Evolutionary conservation across 805 yeast species (phyloP).

Genomic region (Candida vaughaniae): DNA sequence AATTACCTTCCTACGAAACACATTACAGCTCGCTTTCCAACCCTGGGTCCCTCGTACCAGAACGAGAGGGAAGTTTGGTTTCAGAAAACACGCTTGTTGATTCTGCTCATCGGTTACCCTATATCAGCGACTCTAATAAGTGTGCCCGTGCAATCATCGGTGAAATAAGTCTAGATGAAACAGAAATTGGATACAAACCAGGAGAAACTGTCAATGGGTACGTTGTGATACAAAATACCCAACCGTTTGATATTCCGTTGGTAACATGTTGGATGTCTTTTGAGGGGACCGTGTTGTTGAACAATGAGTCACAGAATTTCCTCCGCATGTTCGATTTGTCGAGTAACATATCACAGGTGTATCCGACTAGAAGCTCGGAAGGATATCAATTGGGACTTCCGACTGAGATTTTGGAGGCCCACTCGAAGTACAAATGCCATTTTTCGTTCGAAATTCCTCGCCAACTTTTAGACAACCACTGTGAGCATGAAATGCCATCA

Average conservation of each 20-base stretch:
- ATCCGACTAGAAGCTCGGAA: background rate
- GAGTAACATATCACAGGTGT: no score
- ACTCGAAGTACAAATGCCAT: constrained; percentile 30
- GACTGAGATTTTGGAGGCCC: background rate
- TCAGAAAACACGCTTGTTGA: no score
- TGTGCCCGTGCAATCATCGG: no score
- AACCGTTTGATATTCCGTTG: background rate
- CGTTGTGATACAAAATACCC: background rate
- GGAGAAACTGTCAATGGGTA: background rate
- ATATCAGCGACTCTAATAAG: no score
- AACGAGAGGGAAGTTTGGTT: no score
- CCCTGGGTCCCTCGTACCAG: no score
- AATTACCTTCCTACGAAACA: no score
- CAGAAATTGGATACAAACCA: background rate
- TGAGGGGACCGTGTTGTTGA: background rate
- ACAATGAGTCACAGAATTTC: background rate
- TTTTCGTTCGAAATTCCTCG: constrained; percentile 41
- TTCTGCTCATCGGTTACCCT: no score
- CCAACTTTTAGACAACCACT: constrained; percentile 36
- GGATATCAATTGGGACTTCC: background rate
- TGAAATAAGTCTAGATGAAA: no score
- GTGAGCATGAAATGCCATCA: constrained; percentile 28
- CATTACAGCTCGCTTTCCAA: no score
- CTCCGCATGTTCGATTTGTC: background rate
- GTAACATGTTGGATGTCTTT: background rate